Percentiles rank a stretch among this genome's conserved stretches.
phyloP scores from a whole-genome alignment of 352 stramenopile genomes.

The Thraustotheca clavata region DNA sequence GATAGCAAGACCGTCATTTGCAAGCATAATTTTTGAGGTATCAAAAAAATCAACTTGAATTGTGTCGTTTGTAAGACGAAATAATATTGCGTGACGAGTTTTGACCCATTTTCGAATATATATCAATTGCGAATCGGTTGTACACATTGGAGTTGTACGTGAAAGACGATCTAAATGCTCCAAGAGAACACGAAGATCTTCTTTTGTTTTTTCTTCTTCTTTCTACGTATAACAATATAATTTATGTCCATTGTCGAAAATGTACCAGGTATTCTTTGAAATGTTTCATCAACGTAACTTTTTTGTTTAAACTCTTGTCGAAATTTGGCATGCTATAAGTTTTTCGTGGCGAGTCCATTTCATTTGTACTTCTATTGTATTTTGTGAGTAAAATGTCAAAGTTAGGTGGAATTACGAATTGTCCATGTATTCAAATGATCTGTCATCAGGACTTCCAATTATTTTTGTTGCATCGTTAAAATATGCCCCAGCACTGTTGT shows the following conservation, averaged over 20 bases:
- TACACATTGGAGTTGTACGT: constrained; percentile 11
- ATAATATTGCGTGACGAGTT: constrained; percentile 96
- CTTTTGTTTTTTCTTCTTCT: background rate
- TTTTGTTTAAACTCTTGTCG: constrained; percentile 91
- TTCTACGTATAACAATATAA: constrained; percentile 4
- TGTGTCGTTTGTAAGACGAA: constrained; percentile 94
- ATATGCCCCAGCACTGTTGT: constrained; percentile 93
- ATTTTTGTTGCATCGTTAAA: constrained; percentile 99
- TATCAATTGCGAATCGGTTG: constrained; percentile 44
- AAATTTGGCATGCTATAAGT: constrained; percentile 53
- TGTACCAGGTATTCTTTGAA: constrained; percentile 97
- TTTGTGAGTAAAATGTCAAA: too few species aligned
- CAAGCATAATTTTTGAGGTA: constrained; percentile 93
- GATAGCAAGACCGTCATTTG: constrained; percentile 76
- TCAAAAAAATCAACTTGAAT: constrained; percentile 97
- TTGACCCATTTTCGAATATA: constrained; percentile 99
- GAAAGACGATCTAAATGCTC: background rate
- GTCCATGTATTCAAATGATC: constrained; percentile 95
- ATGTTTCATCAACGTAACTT: constrained; percentile 96
- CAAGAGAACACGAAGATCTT: background rate
- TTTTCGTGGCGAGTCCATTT: background rate
- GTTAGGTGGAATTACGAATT: constrained; percentile 53
- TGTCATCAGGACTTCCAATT: constrained; percentile 80
- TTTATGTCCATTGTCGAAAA: background rate
- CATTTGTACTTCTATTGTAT: background rate